Base-by-base conservation (phyloP, 805 yeast species). In the Cephaloascus fragrans region DNA sequence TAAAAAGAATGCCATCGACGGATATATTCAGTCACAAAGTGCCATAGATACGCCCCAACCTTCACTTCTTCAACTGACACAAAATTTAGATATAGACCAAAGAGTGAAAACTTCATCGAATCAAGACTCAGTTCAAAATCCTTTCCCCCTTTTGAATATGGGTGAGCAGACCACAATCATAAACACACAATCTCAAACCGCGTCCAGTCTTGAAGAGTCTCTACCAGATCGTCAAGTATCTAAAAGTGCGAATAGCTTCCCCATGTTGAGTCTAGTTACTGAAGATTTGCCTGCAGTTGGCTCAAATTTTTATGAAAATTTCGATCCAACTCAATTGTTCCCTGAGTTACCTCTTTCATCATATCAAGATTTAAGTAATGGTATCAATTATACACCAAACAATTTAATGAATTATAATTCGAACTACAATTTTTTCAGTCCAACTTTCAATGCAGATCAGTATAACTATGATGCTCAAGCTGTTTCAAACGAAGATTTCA, bases 281-380 rank as follows among this genome's bases (percentile, higher is more conserved):
- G 69, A 69, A 41, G 69, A 63, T 42, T 59, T 74, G 41, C 66
- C 82, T 17, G 63, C 71, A 26, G 63, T 65, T 34, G 48, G 70
- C 18, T 56, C 52, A 19, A 61, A 61, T 19, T 69, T 70, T 48
- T 59, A 64, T 39, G 75, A 70, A 38, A 70, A 71, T 44, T 75
- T 75, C 54, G 75, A 74, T 50, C 80, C 80, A 15, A 64, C 76
- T 14, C 79, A 73, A 44, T 62, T 75, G 44, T 75, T 75, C 46
- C 80, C 80, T 4, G 49, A 64, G 47, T 46, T 45, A 40, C 38
- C 62, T 69, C 40, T 42, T 47, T 15, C 67, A 69, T 3, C 58
- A 61, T 3, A 60, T 67, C 2, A 48, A 69, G 37, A 56, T 57
- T 1, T 67, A 62, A 41, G 55, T 66, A 4, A 70, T 70, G 17